These are phyloP conservation scores for Trichoderma harzianum DNA, from an alignment of 2,329 filamentous ascomycete species.

Conservation along the genomic window DNA sequence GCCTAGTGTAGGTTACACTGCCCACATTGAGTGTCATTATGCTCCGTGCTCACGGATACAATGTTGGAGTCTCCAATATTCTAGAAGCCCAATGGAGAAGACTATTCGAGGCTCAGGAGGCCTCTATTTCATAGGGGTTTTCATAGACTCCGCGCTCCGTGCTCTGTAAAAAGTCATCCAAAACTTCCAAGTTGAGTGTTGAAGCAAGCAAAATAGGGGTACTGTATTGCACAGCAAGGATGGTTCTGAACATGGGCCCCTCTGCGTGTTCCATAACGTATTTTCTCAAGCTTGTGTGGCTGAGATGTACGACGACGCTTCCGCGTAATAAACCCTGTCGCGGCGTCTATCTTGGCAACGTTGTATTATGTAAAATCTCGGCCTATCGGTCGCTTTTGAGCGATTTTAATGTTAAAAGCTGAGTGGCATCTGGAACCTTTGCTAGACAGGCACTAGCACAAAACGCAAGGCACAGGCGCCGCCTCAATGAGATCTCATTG, in stretches of 20 bases:
- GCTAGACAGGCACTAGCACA: not conserved
- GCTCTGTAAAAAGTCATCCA: not conserved
- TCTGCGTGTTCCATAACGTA: not conserved
- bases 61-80: not conserved
- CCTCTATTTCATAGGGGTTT: not conserved
- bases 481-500: not conserved
- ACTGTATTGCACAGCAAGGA: not conserved
- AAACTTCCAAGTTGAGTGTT: not conserved
- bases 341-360: not conserved
- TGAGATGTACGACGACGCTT: conserved; percentile 10
- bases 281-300: not conserved
- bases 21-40: not conserved
- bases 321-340: not conserved
- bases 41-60: not conserved
- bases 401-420: not conserved
- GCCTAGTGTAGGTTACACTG: not conserved
- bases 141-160: not conserved
- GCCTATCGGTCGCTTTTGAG: not conserved
- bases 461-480: not conserved
- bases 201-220: not conserved
- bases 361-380: not conserved
- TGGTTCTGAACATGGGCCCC: not conserved
- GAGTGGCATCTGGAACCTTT: not conserved
- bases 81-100: not conserved
- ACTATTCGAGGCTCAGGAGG: not conserved